These are phyloP conservation scores for Suhomyces yuchorum DNA, from an alignment of 1,139 yeast species.

Conservation along the genomic window DNA sequence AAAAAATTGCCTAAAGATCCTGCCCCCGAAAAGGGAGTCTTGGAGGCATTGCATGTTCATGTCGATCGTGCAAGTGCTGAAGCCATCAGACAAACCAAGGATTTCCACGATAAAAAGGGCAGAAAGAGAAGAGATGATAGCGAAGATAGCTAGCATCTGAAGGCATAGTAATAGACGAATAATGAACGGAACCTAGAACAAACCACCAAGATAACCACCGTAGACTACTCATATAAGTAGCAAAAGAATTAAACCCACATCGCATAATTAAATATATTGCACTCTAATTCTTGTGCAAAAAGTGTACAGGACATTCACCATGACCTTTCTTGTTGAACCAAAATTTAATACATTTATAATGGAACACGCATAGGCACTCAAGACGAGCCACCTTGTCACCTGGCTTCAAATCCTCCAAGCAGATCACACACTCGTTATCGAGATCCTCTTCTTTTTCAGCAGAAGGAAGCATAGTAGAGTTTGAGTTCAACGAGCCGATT, in stretches of 20 bases:
- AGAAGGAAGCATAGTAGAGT: constrained; percentile 25
- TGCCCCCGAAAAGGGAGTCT: constrained; percentile 70
- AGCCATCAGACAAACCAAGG: constrained; percentile 82
- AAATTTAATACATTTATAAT: constrained; percentile 81
- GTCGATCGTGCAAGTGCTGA: constrained; percentile 93
- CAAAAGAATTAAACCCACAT: background rate
- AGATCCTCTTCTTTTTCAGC: constrained; percentile 29
- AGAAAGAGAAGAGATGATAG: constrained; percentile 24
- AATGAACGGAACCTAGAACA: constrained; percentile 1
- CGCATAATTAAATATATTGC: background rate
- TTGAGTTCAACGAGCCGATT: constrained; percentile 30
- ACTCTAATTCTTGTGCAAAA: constrained; percentile 31
- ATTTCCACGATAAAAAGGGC: constrained; percentile 54
- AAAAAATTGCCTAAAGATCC: constrained; percentile 82
- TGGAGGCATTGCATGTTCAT: constrained; percentile 77
- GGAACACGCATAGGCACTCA: constrained; percentile 94
- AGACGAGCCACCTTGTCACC: constrained; percentile 90
- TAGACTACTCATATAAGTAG: background rate
- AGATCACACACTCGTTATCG: constrained; percentile 84
- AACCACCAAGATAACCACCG: constrained; percentile 1
- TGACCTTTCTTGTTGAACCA: constrained; percentile 89
- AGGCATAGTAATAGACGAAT: constrained; percentile 1
- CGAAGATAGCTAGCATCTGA: constrained; percentile 18
- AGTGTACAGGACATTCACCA: constrained; percentile 86
- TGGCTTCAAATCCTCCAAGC: constrained; percentile 82